Evolutionary conservation across 768 basidiomycete species (phyloP), one percentile per base, ranked within the genome.

Genomic region (Boletus pseudo-olivaceus): DNA sequence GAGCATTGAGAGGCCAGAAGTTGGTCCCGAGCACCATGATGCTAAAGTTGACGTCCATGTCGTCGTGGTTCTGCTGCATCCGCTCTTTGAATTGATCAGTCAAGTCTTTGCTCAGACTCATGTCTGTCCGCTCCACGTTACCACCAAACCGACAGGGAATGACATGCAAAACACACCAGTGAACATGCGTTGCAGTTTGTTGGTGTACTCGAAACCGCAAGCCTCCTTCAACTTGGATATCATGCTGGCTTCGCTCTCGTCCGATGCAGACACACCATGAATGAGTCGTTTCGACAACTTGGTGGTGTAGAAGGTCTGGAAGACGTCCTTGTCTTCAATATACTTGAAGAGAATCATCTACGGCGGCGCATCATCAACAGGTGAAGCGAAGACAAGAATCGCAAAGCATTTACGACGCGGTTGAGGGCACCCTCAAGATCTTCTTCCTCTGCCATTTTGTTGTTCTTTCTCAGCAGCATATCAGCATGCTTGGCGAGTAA

Each of bases 261-360:
- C 95, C 3, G 95, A 98, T 7, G 92, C 91, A 11, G 93, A 98
- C 3, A 90, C 84, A 12, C 84, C 84, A 61, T 91, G 86, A 61
- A 99, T 93, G 26, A 99, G 84, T 56, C 96, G 93, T 68, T 90
- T 91, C 34, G 91, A 91, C 23, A 98, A 74, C 70, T 92, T 95
- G 58, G 92, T 96, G 15, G 88, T 90, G 75, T 99, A 98, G 79
- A 96, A 98, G 17, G 90, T 90, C 67, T 96, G 94, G 84, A 98
- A 99, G 12, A 98, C 92, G 61, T 99, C 96, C 76, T 97, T 97
- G 78, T 98, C 95, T 68, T 95, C 93, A 63, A 98, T 88, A 73
- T 97, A 98, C 70, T 94, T 94, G 88, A 99, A 97, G 46, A 98
- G 75, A 14, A 91, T 80, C 94, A 98, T 97, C 96, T 98, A 23